These are phyloP conservation scores for Cyclostephanos tholiformis DNA, from an alignment of 108 stramenopile species.

Conservation along the genomic window DNA sequence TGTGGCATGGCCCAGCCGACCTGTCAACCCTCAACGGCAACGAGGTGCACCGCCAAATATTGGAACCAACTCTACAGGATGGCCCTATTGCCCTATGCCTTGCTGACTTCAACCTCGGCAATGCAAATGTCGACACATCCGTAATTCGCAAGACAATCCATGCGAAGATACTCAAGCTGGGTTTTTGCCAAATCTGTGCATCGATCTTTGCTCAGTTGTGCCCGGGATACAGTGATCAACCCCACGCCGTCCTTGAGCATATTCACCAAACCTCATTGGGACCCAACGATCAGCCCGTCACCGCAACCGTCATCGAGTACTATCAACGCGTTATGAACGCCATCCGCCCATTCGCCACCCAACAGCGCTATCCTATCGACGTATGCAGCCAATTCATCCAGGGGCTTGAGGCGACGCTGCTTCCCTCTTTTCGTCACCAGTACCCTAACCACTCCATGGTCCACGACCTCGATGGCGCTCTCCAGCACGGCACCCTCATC, in stretches of 20 bases:
- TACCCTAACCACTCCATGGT: background rate
- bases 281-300: background rate
- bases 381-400: background rate
- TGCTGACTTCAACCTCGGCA: background rate
- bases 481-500: background rate
- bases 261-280: background rate
- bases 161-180: background rate
- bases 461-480: background rate
- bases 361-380: background rate
- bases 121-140: background rate
- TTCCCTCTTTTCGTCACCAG: background rate
- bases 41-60: no score
- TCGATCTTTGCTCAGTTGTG: background rate
- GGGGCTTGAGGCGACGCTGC: background rate
- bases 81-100: background rate
- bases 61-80: background rate
- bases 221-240: background rate
- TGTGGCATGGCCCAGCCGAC: no score
- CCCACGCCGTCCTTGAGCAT: background rate
- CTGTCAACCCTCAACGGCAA: no score
- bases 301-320: background rate
- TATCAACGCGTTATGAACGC: background rate
- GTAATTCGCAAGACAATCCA: background rate
- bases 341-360: background rate
- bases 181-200: background rate